Conservation (phyloP, 345 rosid species). For the Mallotus nudiflorus region DNA sequence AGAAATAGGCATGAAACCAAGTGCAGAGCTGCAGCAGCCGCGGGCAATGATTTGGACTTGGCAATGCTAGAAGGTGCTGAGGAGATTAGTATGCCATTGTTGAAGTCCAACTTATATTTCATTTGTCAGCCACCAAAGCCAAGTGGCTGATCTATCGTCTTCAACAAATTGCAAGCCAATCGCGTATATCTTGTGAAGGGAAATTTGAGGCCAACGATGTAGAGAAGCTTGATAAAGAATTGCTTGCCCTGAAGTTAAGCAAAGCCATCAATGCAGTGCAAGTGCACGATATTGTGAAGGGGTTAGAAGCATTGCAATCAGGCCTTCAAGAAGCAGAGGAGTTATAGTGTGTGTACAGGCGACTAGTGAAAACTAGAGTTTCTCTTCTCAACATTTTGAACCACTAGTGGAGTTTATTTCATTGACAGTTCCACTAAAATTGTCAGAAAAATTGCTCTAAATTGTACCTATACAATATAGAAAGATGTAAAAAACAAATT, state of each 20-base stretch:
- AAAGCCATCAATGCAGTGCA: neutral
- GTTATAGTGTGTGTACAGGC: neutral
- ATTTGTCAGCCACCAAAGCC: neutral
- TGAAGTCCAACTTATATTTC: neutral
- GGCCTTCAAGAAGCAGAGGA: constrained; percentile 12
- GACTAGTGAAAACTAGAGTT: too few species aligned
- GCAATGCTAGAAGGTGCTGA: too few species aligned
- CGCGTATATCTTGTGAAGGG: neutral
- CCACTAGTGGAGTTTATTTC: too few species aligned
- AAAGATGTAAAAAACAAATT: too few species aligned
- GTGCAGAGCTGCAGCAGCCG: neutral
- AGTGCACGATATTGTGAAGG: neutral
- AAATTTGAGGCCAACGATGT: constrained; percentile 7
- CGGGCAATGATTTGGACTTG: too few species aligned
- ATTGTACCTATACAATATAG: too few species aligned
- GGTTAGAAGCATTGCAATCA: neutral
- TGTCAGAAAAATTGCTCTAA: too few species aligned
- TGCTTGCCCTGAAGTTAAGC: constrained; percentile 12
- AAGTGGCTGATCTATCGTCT: neutral
- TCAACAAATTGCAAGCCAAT: constrained; percentile 14
- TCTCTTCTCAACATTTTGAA: too few species aligned
- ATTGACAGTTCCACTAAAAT: too few species aligned
- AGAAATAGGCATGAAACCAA: neutral
- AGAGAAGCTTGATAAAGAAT: constrained; percentile 4
- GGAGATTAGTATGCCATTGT: neutral